A percentile compares a stretch with the other conserved stretches of the same genome.
These are phyloP conservation scores for Multifurca ochricompacta DNA, from an alignment of 768 basidiomycete species.

Conservation along the genomic window DNA sequence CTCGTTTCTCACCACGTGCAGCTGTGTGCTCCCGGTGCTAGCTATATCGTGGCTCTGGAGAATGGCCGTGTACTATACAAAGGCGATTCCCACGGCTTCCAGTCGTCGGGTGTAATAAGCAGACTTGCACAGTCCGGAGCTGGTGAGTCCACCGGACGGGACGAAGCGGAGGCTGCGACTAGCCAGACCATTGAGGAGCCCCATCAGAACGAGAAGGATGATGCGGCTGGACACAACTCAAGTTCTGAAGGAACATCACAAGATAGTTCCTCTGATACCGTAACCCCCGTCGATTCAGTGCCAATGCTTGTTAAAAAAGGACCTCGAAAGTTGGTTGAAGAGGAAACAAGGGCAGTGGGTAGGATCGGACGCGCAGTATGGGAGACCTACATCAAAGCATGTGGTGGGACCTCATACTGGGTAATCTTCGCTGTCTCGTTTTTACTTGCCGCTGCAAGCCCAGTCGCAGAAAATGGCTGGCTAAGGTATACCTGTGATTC, in stretches of 20 bases:
- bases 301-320: conserved; percentile 37
- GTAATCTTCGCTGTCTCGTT: conserved; percentile 30
- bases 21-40: conserved; percentile 72
- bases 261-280: conserved; percentile 36
- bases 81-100: conserved; percentile 59
- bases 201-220: not conserved
- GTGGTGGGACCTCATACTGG: conserved; percentile 36
- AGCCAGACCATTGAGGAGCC: conserved; percentile 25
- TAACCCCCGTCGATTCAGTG: conserved; percentile 29
- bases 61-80: conserved; percentile 73
- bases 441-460: conserved; percentile 33
- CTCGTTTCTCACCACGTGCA: conserved; percentile 94
- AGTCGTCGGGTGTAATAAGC: conserved; percentile 55
- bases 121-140: conserved; percentile 55
- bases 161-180: conserved; percentile 33
- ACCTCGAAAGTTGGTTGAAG: conserved; percentile 77
- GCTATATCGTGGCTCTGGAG: conserved; percentile 77
- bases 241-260: conserved; percentile 27
- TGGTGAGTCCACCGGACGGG: conserved; percentile 26
- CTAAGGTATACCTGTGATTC: conserved; percentile 19
- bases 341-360: conserved; percentile 44
- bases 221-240: conserved; percentile 31
- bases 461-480: conserved; percentile 45
- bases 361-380: conserved; percentile 40
- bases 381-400: conserved; percentile 36